Evolutionary conservation across 2,329 filamentous ascomycete genomes (phyloP), one percentile per base, ranked within the genome.

Genomic region (Ceratocystis ficicola): DNA sequence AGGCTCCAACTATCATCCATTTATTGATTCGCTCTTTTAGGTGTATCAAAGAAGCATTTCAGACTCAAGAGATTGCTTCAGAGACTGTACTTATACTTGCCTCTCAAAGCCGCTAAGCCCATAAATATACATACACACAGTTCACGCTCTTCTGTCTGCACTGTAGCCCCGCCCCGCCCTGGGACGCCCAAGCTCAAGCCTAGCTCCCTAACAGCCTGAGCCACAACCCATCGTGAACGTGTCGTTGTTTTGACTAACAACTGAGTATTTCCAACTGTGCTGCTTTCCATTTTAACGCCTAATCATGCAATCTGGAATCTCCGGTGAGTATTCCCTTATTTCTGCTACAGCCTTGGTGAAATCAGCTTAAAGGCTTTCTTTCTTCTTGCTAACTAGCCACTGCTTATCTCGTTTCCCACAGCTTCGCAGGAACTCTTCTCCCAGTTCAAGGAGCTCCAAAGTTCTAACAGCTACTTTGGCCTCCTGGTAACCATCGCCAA

Each of bases 241-340:
- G 55, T 30, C 55, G 55, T 59, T 59, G 28, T 36, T 32, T 32
- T 52, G 8, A 15, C 32, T 59, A 32, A 8, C 17, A 59, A 12
- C 28, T 4, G 28, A 28, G 7, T 15, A 15, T 5, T 59, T 4
- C 15, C 7, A 59, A 32, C 32, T 20, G 25, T 8, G 10, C 32
- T 25, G 41, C 52, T 30, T 36, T 15, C 28, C 5, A 5, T 44
- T 50, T n/a, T 17, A 28, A 36, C 17, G 46, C 65, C 36, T 59
- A 74, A 15, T 68, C 64, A 90, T 90, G 88, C 87, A 91, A 79
- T 90, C 88, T 44, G 87, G 88, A 75, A 90, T 90, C 71, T 84
- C 86, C 76, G 87, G 87, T 87, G 79, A 63, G 72, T 61, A 36
- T 62, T 28, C 65, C 44, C 22, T 44, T 10, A 17, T 62, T 36